Conservation (phyloP, 352 stramenopile genomes). For the Achlya hypogyna region DNA sequence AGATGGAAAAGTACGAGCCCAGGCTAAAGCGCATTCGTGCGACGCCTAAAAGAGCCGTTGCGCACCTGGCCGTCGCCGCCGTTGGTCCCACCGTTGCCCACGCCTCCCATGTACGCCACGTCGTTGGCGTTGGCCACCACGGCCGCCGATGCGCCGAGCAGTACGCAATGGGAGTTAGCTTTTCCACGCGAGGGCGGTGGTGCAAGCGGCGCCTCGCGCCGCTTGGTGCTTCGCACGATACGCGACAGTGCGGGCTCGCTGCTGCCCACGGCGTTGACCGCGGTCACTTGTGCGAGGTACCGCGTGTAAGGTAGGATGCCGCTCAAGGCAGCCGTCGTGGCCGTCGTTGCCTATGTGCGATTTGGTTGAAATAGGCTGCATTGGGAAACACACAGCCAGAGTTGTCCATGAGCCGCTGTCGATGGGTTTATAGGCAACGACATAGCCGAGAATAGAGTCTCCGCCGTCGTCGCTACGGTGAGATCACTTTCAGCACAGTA, state of each 20-base stretch:
- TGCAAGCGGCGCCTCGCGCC: not conserved
- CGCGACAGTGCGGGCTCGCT: not conserved
- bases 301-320: not conserved
- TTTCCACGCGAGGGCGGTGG: too few species aligned
- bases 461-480: constrained; percentile 3
- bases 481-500: not conserved
- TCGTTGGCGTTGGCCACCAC: not conserved
- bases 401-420: not conserved
- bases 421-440: not conserved
- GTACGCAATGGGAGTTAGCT: not conserved
- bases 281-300: not conserved
- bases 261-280: not conserved
- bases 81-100: not conserved
- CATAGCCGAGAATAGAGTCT: not conserved
- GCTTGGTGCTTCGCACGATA: not conserved
- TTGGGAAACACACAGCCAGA: not conserved
- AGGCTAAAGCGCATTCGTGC: too few species aligned
- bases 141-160: not conserved
- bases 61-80: constrained; percentile 8
- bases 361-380: not conserved
- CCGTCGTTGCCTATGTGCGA: not conserved
- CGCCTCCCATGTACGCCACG: constrained; percentile 5
- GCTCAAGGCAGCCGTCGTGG: not conserved
- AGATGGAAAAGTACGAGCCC: not conserved
- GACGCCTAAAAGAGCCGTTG: too few species aligned